phyloP scores from a whole-genome alignment of 495 filamentous ascomycete species.

The Podospora pseudocomata region DNA sequence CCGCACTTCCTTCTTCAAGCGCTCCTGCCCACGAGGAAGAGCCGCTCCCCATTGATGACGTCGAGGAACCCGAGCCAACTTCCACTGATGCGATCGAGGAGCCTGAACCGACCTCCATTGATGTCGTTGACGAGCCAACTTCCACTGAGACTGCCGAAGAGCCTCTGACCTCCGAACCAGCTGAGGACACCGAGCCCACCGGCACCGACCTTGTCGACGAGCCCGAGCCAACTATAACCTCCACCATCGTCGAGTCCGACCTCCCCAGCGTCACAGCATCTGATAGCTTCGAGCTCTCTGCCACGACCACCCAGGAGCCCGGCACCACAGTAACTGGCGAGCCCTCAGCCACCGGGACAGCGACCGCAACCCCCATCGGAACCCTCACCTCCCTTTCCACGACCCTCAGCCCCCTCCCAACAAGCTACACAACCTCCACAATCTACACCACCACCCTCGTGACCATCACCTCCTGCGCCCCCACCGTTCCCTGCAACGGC shows the following conservation, averaged over 20 bases:
- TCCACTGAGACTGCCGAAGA: not conserved
- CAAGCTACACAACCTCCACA: conserved; percentile 26
- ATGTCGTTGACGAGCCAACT: not conserved
- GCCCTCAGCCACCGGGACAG: not conserved
- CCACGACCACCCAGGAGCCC: not conserved
- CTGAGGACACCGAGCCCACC: not conserved
- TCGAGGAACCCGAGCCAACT: not conserved
- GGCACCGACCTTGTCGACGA: not conserved
- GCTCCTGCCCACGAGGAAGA: not conserved
- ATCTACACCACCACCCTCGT: conserved; percentile 18
- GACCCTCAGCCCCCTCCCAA: conserved; percentile 14
- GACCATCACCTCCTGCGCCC: conserved; percentile 45
- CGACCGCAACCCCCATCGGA: conserved; percentile 29
- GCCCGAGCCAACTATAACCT: not conserved
- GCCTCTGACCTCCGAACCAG: not conserved
- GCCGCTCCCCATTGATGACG: not conserved
- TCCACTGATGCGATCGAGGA: not conserved
- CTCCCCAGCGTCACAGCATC: not conserved
- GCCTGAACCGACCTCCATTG: not conserved
- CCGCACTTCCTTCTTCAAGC: not conserved
- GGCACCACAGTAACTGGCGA: not conserved
- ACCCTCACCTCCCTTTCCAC: conserved; percentile 46
- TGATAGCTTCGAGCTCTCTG: not conserved
- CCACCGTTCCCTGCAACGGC: conserved; percentile 43
- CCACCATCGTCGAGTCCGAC: not conserved